Conservation (phyloP, 148 eudicot genomes). For the Drosera capensis region DNA sequence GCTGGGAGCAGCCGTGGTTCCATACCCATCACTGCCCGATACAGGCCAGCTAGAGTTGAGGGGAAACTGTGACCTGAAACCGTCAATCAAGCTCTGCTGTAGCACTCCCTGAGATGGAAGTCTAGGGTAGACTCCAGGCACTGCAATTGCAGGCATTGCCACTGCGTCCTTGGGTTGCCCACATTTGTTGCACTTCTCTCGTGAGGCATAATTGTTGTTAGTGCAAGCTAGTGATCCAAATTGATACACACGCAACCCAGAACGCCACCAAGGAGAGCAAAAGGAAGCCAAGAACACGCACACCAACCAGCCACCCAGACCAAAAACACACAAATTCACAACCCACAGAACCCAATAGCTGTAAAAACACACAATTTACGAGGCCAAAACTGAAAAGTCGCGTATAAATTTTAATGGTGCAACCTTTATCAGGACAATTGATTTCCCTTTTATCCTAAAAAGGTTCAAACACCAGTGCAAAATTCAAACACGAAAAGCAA, state of each 20-base stretch:
- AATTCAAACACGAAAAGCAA: too few species aligned
- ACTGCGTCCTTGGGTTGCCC: conserved; percentile 73
- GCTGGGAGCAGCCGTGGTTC: conserved; percentile 18
- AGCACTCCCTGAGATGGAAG: conserved; percentile 23
- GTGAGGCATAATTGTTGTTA: conserved; percentile 93
- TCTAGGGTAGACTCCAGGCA: conserved; percentile 51
- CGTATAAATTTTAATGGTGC: too few species aligned
- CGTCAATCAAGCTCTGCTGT: conserved; percentile 26
- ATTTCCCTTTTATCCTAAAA: too few species aligned
- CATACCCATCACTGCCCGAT: conserved; percentile 24
- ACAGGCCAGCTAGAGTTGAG: conserved; percentile 30
- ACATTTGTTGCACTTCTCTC: conserved; percentile 84
- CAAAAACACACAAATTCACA: conserved; percentile 28
- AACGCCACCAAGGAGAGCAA: conserved; percentile 46
- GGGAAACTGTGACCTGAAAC: conserved; percentile 33
- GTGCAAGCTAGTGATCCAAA: conserved; percentile 82
- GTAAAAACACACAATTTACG: conserved; percentile 8
- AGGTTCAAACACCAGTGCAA: too few species aligned
- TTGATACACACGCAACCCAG: conserved; percentile 69
- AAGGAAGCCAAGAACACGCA: conserved; percentile 49
- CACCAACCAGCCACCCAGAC: conserved; percentile 51
- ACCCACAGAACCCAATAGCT: conserved; percentile 39
- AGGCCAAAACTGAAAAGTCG: neutral
- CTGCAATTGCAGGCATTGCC: conserved; percentile 65
- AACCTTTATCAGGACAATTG: too few species aligned